Base-by-base conservation (phyloP, 108 stramenopile genomes). In the Thalassiosira profunda region DNA sequence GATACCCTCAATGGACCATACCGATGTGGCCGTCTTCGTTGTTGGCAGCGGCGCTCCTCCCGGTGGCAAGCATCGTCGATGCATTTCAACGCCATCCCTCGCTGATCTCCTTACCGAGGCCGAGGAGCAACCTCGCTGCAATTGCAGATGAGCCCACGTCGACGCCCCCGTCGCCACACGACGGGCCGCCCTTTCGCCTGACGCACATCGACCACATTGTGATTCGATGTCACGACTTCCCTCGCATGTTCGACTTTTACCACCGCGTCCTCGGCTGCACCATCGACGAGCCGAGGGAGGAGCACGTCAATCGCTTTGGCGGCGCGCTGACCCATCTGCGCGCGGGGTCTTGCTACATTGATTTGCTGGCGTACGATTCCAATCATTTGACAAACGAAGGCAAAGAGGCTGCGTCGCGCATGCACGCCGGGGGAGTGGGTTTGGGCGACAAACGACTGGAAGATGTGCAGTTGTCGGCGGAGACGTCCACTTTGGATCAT, bases 191-290 rank as follows among this genome's bases (percentile, higher is more conserved):
- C 0, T 82, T 78, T 58, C 46, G 62, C 8, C 67, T 83, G 33
- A 18, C 63, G 29, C 40, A 41, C n/a, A 67, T 83, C 15, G 81
- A 83, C 58, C 81, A 83, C 46, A 37, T 83, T 23, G 81, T 83
- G 2, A 52, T 76, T 28, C 70, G 72, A 11, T 78, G 65, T 49
- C 57, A 36, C 14, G 34, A 73, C 36, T 72, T 55, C 59, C 29
- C 59, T 9, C 25, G 30, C n/a, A 83, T 83, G 82, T 64, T 79
- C 34, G 78, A 74, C 12, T 83, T 83, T 44, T 83, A 83, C 48
- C 52, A 52, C 46, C 57, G 67, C 12, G 40, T 79, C 20, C 52
- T 83, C 36, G 82, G 82, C 4, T 79, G 77, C 45, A 63, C 74
- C 1, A 60, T 81, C 41, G 80, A 81, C 44, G 59, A 63, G 47